Percentiles rank a stretch among this genome's conserved stretches.
Conservation (phyloP, 257 asterid species). For the Nicotiana undulata region DNA sequence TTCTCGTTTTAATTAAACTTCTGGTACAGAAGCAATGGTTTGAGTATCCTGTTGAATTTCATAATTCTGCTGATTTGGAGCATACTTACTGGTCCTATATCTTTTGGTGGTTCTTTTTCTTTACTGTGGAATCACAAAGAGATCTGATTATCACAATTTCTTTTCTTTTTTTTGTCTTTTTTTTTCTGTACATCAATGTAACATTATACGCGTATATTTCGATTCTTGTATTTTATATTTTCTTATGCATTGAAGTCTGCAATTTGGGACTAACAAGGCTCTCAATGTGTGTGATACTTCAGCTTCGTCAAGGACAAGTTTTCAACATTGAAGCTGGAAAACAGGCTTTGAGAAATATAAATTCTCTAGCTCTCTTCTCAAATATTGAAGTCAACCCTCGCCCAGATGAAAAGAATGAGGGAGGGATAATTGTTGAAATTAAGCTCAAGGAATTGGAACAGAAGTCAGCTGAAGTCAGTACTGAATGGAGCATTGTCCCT, state of each 20-base stretch:
- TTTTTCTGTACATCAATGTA: not conserved
- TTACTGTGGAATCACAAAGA: not conserved
- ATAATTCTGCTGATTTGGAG: not conserved
- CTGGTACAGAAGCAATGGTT: not conserved
- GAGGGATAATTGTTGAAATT: constrained; percentile 86
- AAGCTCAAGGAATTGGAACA: constrained; percentile 95
- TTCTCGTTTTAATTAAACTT: not conserved
- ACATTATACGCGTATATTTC: not conserved
- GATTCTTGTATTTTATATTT: not conserved
- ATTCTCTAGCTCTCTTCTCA: constrained; percentile 82
- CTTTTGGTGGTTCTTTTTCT: not conserved
- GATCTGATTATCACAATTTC: not conserved
- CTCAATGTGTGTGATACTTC: constrained; percentile 11
- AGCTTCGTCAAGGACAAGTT: constrained; percentile 88
- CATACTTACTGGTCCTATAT: not conserved
- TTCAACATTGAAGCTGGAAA: constrained; percentile 94
- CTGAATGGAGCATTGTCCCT: constrained; percentile 97
- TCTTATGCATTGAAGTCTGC: not conserved
- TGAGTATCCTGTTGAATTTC: not conserved
- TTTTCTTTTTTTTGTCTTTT: not conserved
- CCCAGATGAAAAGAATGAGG: constrained; percentile 92
- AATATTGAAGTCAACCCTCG: constrained; percentile 97
- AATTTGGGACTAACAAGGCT: constrained; percentile 9
- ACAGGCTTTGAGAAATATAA: constrained; percentile 86
- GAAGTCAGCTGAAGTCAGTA: constrained; percentile 95